Conservation (phyloP, 1,284 basidiomycete genomes). For the Earliella scabrosa region DNA sequence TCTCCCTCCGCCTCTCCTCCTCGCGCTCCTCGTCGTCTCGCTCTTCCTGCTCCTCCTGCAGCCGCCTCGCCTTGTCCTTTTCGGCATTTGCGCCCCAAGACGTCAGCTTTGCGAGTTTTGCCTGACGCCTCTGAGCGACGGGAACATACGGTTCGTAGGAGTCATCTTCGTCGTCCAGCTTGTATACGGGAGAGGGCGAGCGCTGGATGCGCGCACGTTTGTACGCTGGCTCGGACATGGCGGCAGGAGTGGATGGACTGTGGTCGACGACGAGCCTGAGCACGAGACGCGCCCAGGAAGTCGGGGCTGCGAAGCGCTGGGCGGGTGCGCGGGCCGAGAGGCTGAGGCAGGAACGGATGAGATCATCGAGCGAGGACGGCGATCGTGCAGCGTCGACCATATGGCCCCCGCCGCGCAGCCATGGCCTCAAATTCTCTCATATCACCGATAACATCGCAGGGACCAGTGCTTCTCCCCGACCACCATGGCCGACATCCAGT, state of each 20-base stretch:
- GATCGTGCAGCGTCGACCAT: conserved; percentile 1
- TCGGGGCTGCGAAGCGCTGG: neutral
- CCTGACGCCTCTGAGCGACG: conserved; percentile 83
- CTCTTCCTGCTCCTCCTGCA: conserved; percentile 66
- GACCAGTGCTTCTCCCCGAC: neutral
- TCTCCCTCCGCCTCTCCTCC: conserved; percentile 75
- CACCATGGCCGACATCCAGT: conserved; percentile 48
- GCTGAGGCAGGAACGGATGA: neutral
- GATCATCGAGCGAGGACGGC: conserved; percentile 5
- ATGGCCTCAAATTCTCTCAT: neutral
- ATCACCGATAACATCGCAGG: conserved; percentile 13
- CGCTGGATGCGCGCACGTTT: conserved; percentile 42
- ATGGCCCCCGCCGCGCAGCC: neutral
- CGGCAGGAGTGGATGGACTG: neutral
- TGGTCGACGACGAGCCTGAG: neutral
- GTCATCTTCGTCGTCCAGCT: conserved; percentile 66
- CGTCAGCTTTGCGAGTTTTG: conserved; percentile 78
- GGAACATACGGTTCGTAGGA: conserved; percentile 88
- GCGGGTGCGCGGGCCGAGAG: conserved; percentile 10
- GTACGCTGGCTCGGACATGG: conserved; percentile 27
- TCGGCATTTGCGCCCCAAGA: conserved; percentile 61
- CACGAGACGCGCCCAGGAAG: neutral
- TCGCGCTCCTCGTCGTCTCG: conserved; percentile 77
- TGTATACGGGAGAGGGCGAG: conserved; percentile 66
- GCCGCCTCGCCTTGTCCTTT: conserved; percentile 54